These are phyloP conservation scores for Verbascum thapsus DNA, from an alignment of 257 asterid genomes.

Conservation along the genomic window DNA sequence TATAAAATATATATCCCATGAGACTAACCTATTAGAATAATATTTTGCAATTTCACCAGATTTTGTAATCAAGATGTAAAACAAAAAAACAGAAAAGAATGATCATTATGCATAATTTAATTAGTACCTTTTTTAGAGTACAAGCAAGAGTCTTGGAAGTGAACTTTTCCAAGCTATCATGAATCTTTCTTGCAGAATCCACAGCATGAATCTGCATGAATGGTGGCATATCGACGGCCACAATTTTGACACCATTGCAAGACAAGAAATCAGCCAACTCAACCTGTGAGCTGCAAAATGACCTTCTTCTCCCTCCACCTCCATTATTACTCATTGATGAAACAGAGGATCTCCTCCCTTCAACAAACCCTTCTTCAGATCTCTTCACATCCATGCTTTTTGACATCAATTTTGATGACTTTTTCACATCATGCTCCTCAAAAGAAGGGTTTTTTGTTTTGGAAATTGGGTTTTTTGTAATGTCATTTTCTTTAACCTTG, in stretches of 20 bases:
- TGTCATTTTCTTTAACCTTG: slow-evolving; percentile 42
- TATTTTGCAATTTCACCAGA: too few species aligned
- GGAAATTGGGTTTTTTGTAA: slow-evolving; percentile 17
- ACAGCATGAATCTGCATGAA: slow-evolving; percentile 96
- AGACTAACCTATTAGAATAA: too few species aligned
- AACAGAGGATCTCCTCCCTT: slow-evolving; percentile 39
- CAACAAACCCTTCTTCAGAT: slow-evolving; percentile 32
- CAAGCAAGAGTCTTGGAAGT: slow-evolving; percentile 86
- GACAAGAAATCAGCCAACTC: slow-evolving; percentile 77
- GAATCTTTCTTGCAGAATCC: slow-evolving; percentile 82
- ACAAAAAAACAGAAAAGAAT: too few species aligned
- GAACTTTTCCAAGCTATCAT: slow-evolving; percentile 94
- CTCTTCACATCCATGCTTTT: slow-evolving; percentile 41
- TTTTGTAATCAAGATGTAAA: too few species aligned
- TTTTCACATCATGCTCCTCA: slow-evolving; percentile 45
- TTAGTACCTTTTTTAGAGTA: slow-evolving; percentile 81
- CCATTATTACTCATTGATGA: slow-evolving; percentile 32
- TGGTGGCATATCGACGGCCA: slow-evolving; percentile 96
- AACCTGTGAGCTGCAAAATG: slow-evolving; percentile 61
- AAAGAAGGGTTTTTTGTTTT: slow-evolving; percentile 29
- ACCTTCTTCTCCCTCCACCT: slow-evolving; percentile 59
- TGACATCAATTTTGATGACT: slow-evolving; percentile 38
- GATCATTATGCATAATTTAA: not conserved
- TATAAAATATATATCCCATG: too few species aligned
- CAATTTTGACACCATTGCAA: slow-evolving; percentile 71